Base-by-base conservation (phyloP, 768 basidiomycete genomes). In the Cyclocybe aegerita region DNA sequence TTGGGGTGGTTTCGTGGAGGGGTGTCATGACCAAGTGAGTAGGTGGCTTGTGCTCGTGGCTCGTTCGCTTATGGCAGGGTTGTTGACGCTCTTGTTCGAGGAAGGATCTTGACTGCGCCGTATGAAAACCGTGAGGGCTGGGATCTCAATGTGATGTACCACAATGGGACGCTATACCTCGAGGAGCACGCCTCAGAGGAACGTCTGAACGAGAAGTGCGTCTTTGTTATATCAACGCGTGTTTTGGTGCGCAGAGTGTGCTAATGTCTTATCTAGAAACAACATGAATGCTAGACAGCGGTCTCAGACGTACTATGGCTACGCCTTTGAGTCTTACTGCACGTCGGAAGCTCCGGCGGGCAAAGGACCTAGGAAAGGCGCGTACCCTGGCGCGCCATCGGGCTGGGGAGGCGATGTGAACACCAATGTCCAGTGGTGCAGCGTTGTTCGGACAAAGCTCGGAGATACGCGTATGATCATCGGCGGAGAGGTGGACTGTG, bases 401-500 rank as follows among this genome's bases (percentile, higher is more conserved):
- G 87, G 85, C 1, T 92, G 87, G 88, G 80, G 89, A 46, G 85
- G 86, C 0, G 85, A 89, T 52, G 90, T 94, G 9, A 78, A 95
- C 62, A 94, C 91, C 9, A 93, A 93, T 58, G 79, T 89, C 0
- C 91, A 94, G 58, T 94, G 92, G 92, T 94, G 93, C 60, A 85
- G 82, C 53, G 85, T 96, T 45, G 88, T 93, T 39, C 90, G 90
- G 66, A 92, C 90, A 4, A 91, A 89, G 54, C 77, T 94, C 17
- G 89, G 85, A 0, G 76, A 82, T 48, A 79, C 75, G 23, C 74
- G 90, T 37, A 69, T 91, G 44, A 70, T 96, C 50, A 82, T 94
- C 41, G 93, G 93, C 1, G 93, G 93, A 4, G 93, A 95, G 68
- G 93, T 96, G 5, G 93, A 96, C 65, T 96, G 93, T 61, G 83